Evolutionary conservation across 148 eudicot genomes (phyloP), one percentile per base, ranked within the genome.

Genomic region (Rhododendron ovatum): DNA sequence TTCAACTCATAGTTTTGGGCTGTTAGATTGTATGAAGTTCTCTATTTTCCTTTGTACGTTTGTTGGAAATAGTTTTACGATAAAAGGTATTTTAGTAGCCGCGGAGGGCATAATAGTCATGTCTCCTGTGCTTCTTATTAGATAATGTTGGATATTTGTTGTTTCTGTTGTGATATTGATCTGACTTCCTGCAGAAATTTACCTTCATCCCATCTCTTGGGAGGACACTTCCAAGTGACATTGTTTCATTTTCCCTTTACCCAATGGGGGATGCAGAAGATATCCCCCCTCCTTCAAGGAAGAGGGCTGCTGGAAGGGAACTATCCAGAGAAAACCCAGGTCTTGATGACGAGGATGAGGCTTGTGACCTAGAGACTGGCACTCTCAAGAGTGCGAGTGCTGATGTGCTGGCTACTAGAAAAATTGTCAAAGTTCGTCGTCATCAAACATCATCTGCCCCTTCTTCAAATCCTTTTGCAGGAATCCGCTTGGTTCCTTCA

Each of bases 241-340:
- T 81, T 81, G 28, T 53, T 33, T 81, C 22, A 57, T 8, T 59
- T 12, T 81, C 24, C 18, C 20, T 80, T 80, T 50, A 30, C 37
- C 20, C 47, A 48, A 96, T 95, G 98, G 95, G 91, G 84, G 98
- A 96, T 81, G 83, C 89, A 26, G 95, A 93, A 78, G 90, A 91
- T 83, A 41, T 57, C 28, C 87, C 90, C 86, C 98, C 93, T 85
- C 92, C 98, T 85, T 93, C 98, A 53, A 95, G 94, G 91, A 95
- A 97, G 86, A 92, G 99, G 88, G 93, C 94, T 86, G 99, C 98
- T 59, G 98, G 94, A 67, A 95, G 94, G 82, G 93, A 97, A 87
- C 84, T 97, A 75, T 90, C 99, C 75, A 89, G 91, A 86, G 98
- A 97, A 75, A 93, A 94, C 87, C 98, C 95, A 71, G 98, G 92